Base-by-base conservation (phyloP, 139 green algal genomes). In the Chlorella ohadii region DNA sequence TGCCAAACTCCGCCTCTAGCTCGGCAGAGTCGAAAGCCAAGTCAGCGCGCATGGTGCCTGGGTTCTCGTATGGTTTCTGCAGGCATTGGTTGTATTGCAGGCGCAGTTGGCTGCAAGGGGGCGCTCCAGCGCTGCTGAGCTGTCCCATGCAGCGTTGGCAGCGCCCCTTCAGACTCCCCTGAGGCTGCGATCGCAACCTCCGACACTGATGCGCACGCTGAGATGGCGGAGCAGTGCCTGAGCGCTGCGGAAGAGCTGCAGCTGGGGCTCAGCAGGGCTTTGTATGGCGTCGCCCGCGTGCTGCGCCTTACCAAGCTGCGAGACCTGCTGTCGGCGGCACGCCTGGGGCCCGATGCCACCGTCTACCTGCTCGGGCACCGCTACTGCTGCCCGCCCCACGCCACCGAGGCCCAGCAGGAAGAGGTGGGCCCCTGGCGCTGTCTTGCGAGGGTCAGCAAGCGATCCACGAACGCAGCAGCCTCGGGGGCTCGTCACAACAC, bases 231-330 rank as follows among this genome's bases (percentile, higher is more conserved):
- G 23, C 66, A 41, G 33, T 51, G 44, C 44, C 61, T 90, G 55
- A 78, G 44, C 38, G 31, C 55, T 25, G 11, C 72, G 23, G 81
- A 90, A 15, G 31, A 55, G 7, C 25, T 87, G 33, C 39, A 31
- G 11, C 79, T 93, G 27, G 73, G 81, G 15, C 39, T 90, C 34
- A 77, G 79, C 15, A 76, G 70, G 9, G 86, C 82, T 11, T 91
- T 85, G 31, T 90, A 91, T 51, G 72, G 74, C 27, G 90, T 94
- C 86, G 80, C 88, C 1, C 86, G 94, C 15, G 84, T 79, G 1
- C 84, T 96, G 28, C 87, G 93, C 2, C 78, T 96, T 11, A 83
- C 79, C 20, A 87, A 88, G 38, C 85, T 96, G 27, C 78, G 90
- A 33, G 91, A 93, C 16, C 79, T 91, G 20, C 75, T 96, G 20